Percentiles rank a stretch among this genome's conserved stretches.
Conservation (phyloP, 2,329 filamentous ascomycete species). For the Geoglossum cookeanum region DNA sequence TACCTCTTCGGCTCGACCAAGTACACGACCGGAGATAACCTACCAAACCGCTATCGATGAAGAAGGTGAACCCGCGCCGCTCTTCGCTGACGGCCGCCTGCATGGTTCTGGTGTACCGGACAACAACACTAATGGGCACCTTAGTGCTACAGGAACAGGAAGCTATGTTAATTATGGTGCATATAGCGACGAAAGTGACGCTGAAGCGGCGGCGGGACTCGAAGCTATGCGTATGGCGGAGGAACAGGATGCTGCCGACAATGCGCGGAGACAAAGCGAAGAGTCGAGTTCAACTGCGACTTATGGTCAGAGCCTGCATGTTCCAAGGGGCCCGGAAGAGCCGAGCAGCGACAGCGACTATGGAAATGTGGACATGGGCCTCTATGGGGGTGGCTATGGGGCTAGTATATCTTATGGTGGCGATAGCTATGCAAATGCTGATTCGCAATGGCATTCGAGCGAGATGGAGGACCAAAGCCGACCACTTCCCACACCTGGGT, state of each 20-base stretch:
- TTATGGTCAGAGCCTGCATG: neutral
- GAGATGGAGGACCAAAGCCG: constrained; percentile 21
- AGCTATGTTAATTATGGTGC: constrained; percentile 27
- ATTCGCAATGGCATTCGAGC: constrained; percentile 13
- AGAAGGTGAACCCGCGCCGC: constrained; percentile 12
- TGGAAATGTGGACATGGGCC: constrained; percentile 49
- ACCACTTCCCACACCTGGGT: constrained; percentile 27
- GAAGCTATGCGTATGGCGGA: constrained; percentile 73
- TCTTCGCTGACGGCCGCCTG: constrained; percentile 9
- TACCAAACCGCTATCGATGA: constrained; percentile 14
- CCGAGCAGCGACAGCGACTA: constrained; percentile 53
- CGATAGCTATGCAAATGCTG: constrained; percentile 17
- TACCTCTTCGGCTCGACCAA: constrained; percentile 20
- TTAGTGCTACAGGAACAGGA: constrained; percentile 24
- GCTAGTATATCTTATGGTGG: constrained; percentile 41
- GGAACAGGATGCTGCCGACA: constrained; percentile 46
- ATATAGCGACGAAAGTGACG: constrained; percentile 61
- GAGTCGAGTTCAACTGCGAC: constrained; percentile 18
- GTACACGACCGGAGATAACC: constrained; percentile 4
- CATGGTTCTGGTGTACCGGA: neutral
- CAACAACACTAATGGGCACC: constrained; percentile 24
- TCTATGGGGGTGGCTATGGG: constrained; percentile 54
- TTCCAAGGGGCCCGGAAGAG: constrained; percentile 8
- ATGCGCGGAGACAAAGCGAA: constrained; percentile 35
- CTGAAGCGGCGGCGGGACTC: constrained; percentile 68